Conservation (phyloP, 371 early-diverging fungal genomes). For the Saksenaea oblongispora region DNA sequence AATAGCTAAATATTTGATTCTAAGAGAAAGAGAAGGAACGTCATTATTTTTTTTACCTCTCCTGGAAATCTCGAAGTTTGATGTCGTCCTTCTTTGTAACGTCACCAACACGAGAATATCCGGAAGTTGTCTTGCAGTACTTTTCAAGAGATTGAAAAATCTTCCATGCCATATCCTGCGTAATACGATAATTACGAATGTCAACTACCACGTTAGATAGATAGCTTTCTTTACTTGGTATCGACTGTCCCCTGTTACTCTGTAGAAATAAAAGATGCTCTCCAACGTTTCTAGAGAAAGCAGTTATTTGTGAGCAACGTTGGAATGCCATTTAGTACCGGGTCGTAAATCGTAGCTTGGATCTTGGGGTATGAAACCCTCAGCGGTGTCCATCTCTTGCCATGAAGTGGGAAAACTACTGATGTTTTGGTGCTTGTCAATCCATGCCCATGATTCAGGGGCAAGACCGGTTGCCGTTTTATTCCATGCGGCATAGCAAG, state of each 20-base stretch:
- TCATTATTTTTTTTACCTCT: slow-evolving; percentile 31
- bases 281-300: slow-evolving; percentile 57
- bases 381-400: background rate
- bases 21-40: background rate
- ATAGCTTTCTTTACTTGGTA: slow-evolving; percentile 47
- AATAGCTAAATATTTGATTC: slow-evolving; percentile 56
- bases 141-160: slow-evolving; percentile 69
- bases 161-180: slow-evolving; percentile 66
- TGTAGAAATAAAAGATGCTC: slow-evolving; percentile 72
- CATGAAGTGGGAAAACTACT: slow-evolving; percentile 16
- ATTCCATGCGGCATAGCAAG: slow-evolving; percentile 37
- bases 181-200: background rate
- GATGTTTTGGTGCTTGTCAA: slow-evolving; percentile 30
- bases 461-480: slow-evolving; percentile 40
- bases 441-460: slow-evolving; percentile 49
- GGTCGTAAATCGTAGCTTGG: slow-evolving; percentile 23
- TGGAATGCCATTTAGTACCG: background rate
- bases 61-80: slow-evolving; percentile 35
- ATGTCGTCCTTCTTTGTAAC: slow-evolving; percentile 39
- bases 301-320: background rate
- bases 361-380: slow-evolving; percentile 20
- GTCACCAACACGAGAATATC: slow-evolving; percentile 65
- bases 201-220: background rate
- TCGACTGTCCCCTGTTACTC: slow-evolving; percentile 69
- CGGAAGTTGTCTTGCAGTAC: slow-evolving; percentile 58